phyloP scores from a whole-genome alignment of 257 asterid species.

The Cinchona pubescens region DNA sequence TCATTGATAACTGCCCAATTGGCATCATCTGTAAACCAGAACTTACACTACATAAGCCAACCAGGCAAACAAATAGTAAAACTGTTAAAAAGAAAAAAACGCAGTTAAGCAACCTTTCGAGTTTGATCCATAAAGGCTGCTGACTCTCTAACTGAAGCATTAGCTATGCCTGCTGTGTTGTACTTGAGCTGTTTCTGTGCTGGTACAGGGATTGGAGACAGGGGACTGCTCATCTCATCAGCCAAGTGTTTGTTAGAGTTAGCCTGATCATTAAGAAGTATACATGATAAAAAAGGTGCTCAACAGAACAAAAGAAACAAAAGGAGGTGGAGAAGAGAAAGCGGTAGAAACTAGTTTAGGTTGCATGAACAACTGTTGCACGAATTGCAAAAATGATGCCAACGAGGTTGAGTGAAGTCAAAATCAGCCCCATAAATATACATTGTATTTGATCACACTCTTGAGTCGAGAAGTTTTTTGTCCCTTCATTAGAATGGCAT shows the following conservation, averaged over 20 bases:
- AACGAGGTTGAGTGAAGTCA: neutral
- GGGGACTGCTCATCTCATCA: constrained; percentile 61
- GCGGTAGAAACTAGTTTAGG: neutral
- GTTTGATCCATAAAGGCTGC: constrained; percentile 74
- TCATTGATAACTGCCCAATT: constrained; percentile 81
- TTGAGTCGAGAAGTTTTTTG: neutral
- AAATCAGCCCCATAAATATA: neutral
- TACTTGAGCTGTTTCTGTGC: constrained; percentile 97
- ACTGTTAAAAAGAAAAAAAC: neutral
- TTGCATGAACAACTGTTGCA: neutral
- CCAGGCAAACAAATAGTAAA: neutral
- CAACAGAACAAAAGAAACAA: neutral
- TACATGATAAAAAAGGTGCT: neutral
- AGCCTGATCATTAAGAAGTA: constrained; percentile 13
- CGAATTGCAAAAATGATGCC: neutral
- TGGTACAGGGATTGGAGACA: constrained; percentile 86
- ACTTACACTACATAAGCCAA: constrained; percentile 13
- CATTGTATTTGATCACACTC: neutral
- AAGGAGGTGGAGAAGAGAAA: neutral
- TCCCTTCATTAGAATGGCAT: neutral
- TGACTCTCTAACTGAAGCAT: constrained; percentile 68
- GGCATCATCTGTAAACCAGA: constrained; percentile 77
- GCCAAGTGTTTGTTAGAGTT: constrained; percentile 62
- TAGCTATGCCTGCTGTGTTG: constrained; percentile 89
- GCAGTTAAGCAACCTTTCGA: constrained; percentile 59